Percentiles rank a stretch among this genome's conserved stretches.
Conservation (phyloP, 164 flowering plant species). For the Platanus orientalis region DNA sequence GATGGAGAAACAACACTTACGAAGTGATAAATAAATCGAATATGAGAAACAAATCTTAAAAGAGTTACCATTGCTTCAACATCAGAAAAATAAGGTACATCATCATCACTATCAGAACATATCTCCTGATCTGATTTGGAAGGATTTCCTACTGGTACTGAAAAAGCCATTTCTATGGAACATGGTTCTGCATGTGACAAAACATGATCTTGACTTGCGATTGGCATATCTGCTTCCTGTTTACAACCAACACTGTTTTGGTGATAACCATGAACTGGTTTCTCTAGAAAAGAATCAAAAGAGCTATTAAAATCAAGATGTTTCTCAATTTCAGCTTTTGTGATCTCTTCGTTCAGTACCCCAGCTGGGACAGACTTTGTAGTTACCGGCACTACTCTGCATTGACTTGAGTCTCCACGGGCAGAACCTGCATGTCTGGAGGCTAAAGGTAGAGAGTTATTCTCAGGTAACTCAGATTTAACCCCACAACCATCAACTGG, state of each 20-base stretch:
- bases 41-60: background rate
- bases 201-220: conserved; percentile 16
- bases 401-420: conserved; percentile 19
- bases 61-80: conserved; percentile 79
- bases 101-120: conserved; percentile 51
- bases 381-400: conserved; percentile 15
- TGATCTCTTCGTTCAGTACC: conserved; percentile 21
- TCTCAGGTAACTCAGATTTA: conserved; percentile 30
- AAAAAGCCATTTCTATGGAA: conserved; percentile 19
- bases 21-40: conserved; percentile 8
- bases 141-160: conserved; percentile 23
- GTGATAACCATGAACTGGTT: conserved; percentile 22
- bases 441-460: conserved; percentile 7
- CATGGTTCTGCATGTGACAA: conserved; percentile 22
- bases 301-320: conserved; percentile 9
- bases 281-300: conserved; percentile 17
- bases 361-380: conserved; percentile 9
- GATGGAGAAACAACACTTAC: conserved; percentile 1
- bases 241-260: conserved; percentile 17
- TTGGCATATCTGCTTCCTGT: conserved; percentile 23
- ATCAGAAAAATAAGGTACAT: conserved; percentile 76
- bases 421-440: conserved; percentile 14
- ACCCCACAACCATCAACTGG: conserved; percentile 16
- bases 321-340: conserved; percentile 18
- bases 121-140: conserved; percentile 37